Base-by-base conservation (phyloP, 495 filamentous ascomycete genomes). In the Aspergillus bridgeri region DNA sequence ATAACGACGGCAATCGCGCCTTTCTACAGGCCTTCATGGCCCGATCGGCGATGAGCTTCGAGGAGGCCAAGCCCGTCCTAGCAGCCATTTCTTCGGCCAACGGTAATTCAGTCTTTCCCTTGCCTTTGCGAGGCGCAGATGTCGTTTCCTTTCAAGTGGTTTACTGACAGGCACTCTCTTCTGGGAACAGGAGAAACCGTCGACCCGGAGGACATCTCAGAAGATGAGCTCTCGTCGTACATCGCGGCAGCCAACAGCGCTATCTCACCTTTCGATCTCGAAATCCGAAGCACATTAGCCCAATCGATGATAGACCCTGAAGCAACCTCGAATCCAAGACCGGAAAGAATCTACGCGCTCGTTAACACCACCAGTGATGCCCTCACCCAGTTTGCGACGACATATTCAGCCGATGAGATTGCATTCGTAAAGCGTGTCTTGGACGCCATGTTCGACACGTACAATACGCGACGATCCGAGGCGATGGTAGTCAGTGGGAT, bases 21-120 rank as follows among this genome's bases (percentile, higher is more conserved):
- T 96, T 98, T 66, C 75, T 97, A 1, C 94, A 98, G 76, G 89
- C 88, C 59, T 89, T 98, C 66, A 83, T 97, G 68, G 84, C 88
- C 3, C 85, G 86, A 18, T 86, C 87, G 7, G 82, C 83, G 21
- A 75, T 96, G 69, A 96, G 89, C 6, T 86, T 89, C 60, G 72
- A 80, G 29, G 86, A 95, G 56, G 85, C 86, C 5, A 82, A 86
- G 57, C 83, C 83, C 0, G 69, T 96, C 11, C 76, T 98, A 2
- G 90, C 91, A 2, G 83, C 83, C 17, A 94, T 98, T 53, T 75
- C 89, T 57, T 83, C 79, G 5, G 82, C 77, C 23, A 69, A 83
- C 47, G 74, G 78, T 80, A 66, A 50, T 24, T 7, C 2, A 18
- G 6, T 29, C 27, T 29, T 7, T 29, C 3, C 27, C 27, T 29